Evolutionary conservation across 140 eudicot species (phyloP), one percentile per base, ranked within the genome.

Genomic region (Anethum foeniculum): DNA sequence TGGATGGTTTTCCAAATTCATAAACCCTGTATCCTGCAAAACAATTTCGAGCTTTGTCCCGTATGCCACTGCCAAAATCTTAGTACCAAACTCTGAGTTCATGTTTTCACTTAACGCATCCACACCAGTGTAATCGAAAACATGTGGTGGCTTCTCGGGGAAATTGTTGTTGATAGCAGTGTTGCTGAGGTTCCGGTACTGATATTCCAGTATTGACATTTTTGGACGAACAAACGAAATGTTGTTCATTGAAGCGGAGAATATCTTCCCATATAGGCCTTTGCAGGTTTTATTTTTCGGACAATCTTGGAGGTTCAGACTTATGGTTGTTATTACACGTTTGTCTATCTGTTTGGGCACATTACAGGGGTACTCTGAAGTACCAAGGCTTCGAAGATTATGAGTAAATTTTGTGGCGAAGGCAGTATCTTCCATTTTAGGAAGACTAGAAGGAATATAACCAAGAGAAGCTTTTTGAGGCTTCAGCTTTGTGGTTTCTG

Each of bases 231-330:
- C 71, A 52, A 92, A 92, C 1, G 97, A 92, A 38, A 88, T 91
- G 84, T 92, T 92, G 87, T 92, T 92, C 95, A 92, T 92, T 0
- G 97, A 88, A n/a, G 97, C 96, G 3, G 77, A 87, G 48, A 69
- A 90, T 28, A 83, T 71, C 51, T 87, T 92, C 65, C 89, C 86
- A 0, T 52, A 1, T 4, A 18, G 81, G 30, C 97, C 97, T 81
- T 86, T 88, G 77, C 97, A 92, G 11, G 87, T 92, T 71, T 87
- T 46, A 52, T 90, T 87, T 52, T 52, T 56, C 0, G 93, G 93
- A 74, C 97, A 92, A 64, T 92, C 93, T 86, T 92, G 93, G 69
- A 92, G 91, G 84, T 92, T 92, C 21, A 92, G 86, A 83, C 97
- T 80, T 65, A 92, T 78, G 3, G 96, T 83, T 18, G 90, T 87